Evolutionary conservation across 495 filamentous ascomycete genomes (phyloP), one percentile per base, ranked within the genome.

Genomic region (Penicillium simplicissimum): DNA sequence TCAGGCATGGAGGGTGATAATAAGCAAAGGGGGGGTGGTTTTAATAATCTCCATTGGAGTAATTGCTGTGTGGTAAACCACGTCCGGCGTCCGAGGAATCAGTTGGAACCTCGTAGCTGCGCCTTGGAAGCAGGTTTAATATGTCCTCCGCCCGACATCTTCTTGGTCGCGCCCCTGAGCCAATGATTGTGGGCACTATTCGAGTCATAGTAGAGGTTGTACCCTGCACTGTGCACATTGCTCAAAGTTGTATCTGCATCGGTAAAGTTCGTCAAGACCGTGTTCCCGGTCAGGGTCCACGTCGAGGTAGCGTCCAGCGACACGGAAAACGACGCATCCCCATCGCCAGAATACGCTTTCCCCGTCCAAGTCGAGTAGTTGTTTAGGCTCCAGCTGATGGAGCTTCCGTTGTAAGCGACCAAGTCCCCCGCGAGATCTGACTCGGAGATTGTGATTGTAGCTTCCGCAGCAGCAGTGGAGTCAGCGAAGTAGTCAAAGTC

Each of bases 61-160:
- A 31, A 31, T 31, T 4, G 28, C 28, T 3, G 2, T 31, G 28
- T 25, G 23, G 3, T 3, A 25, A 25, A 1, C 3, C 1, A 1
- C 3, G 23, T 25, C 23, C 23, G 23, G 6, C 6, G 28, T 31
- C 28, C 6, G 28, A 31, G 28, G 28, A 31, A 31, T 42, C 10
- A 43, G 8, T 10, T n/a, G 21, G 40, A 43, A 8, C 40, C 40
- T 3, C 8, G n/a, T 1, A 43, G 40, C 15, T 51, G 23, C 13
- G 11, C 15, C 28, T 51, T 51, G 33, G 52, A 9, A 60, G 63
- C 52, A 51, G 40, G 40, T 9, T 21, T 69, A 34, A 60, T 65
- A 55, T 60, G 67, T 35, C 55, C 55, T 25, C 42, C 55, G 68
- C 57, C 40, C 62, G 59, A 42, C 58, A 67, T 52, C 33, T 48